Evolutionary conservation across 441 rosid species (phyloP).

Genomic region (Macaranga tanarius): DNA sequence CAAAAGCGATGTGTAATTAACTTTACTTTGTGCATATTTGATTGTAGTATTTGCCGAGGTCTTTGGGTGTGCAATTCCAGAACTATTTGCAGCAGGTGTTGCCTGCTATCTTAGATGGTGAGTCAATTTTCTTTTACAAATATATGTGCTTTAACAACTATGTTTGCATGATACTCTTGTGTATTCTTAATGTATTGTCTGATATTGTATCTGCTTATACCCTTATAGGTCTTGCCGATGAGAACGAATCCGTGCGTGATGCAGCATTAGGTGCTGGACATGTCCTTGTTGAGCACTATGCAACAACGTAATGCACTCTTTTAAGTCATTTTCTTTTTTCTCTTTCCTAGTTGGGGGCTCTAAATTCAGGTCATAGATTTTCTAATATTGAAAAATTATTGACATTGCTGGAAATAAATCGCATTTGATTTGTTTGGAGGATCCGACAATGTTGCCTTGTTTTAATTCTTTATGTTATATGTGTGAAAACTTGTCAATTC

Average conservation of each 20-base stretch:
- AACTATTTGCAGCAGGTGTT: slow-evolving; percentile 79
- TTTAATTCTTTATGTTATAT: neutral
- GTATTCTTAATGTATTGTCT: slow-evolving; percentile 18
- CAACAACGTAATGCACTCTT: slow-evolving; percentile 78
- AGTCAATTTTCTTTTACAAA: slow-evolving; percentile 13
- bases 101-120: slow-evolving; percentile 97
- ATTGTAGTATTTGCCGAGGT: slow-evolving; percentile 89
- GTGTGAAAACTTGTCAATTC: neutral
- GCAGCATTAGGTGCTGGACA: slow-evolving; percentile 99
- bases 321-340: slow-evolving; percentile 17
- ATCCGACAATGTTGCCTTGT: neutral
- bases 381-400: neutral
- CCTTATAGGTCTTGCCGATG: slow-evolving; percentile 92
- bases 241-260: slow-evolving; percentile 99
- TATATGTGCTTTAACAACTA: neutral
- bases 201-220: slow-evolving; percentile 15
- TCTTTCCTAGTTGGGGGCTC: slow-evolving; percentile 9
- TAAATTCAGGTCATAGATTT: neutral
- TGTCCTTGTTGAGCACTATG: slow-evolving; percentile 98
- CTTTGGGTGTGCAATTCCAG: slow-evolving; percentile 92
- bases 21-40: slow-evolving; percentile 7
- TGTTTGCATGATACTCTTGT: slow-evolving; percentile 13
- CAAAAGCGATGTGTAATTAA: slow-evolving; percentile 11
- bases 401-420: neutral
- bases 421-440: neutral